Evolutionary conservation across 306 rosid species (phyloP).

Genomic region (Vigna mungo): DNA sequence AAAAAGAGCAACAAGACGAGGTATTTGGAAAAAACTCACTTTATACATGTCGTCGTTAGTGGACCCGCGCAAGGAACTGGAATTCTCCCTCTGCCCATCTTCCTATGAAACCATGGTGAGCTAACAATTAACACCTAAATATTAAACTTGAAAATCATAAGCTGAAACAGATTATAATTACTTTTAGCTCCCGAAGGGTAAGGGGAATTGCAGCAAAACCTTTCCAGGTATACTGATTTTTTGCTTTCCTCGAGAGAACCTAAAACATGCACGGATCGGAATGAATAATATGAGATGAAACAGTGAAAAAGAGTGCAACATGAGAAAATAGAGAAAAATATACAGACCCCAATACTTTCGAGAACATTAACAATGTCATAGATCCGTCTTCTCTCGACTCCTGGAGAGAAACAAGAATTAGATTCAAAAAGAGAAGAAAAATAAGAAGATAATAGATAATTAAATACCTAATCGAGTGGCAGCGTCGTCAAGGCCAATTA

Average conservation of each 20-base stretch:
- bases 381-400: conserved; percentile 93
- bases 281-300: neutral
- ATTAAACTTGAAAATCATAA: neutral
- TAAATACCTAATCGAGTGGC: conserved; percentile 73
- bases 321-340: neutral
- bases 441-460: neutral
- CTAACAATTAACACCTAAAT: conserved; percentile 2
- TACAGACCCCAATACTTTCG: conserved; percentile 83
- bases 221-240: conserved; percentile 91
- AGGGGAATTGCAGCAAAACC: conserved; percentile 78
- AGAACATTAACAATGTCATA: conserved; percentile 91
- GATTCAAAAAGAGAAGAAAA: neutral
- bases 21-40: conserved; percentile 44
- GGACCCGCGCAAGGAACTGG: conserved; percentile 45
- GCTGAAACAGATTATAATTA: neutral
- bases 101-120: conserved; percentile 54
- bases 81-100: conserved; percentile 65
- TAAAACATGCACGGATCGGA: neutral
- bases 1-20: neutral
- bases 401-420: conserved; percentile 43
- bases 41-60: conserved; percentile 53
- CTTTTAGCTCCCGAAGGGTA: conserved; percentile 76
- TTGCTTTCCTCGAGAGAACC: conserved; percentile 85
- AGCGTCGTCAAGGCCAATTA: conserved; percentile 92
- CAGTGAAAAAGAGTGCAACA: neutral